phyloP scores from a whole-genome alignment of 345 rosid genomes.

The Aquilaria yunnanensis region DNA sequence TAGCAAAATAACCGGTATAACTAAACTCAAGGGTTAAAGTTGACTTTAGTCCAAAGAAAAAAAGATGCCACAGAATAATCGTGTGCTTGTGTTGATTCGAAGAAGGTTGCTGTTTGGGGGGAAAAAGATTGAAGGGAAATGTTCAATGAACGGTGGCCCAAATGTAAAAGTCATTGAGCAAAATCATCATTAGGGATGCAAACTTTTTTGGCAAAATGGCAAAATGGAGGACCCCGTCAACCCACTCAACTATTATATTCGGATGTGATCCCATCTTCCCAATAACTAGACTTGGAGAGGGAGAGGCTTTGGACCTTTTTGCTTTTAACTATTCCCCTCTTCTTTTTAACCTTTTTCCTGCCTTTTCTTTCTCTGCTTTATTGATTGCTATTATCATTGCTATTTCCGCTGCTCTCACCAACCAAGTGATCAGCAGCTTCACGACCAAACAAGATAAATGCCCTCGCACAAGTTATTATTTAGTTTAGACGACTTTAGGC shows the following conservation, averaged over 20 bases:
- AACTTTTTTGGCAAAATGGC: conserved; percentile 10
- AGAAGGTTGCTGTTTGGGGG: not conserved
- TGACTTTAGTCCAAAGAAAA: no score
- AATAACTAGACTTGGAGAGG: no score
- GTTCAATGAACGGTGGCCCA: conserved; percentile 1
- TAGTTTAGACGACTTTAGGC: no score
- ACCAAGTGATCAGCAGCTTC: not conserved
- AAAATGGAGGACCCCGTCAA: conserved; percentile 24
- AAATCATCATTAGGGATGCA: conserved; percentile 16
- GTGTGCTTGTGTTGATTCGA: not conserved
- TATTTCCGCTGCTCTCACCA: conserved; percentile 9
- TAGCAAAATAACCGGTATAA: no score
- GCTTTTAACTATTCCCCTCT: not conserved
- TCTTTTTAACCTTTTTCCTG: not conserved
- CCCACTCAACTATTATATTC: conserved; percentile 16
- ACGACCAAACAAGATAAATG: no score
- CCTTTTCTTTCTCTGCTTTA: not conserved
- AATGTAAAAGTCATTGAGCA: not conserved
- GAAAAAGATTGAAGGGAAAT: conserved; percentile 3
- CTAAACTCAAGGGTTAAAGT: no score
- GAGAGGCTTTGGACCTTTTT: conserved; percentile 5
- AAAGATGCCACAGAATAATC: not conserved
- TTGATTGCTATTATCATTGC: conserved; percentile 17
- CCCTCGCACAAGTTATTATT: no score
- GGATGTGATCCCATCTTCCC: no score